phyloP scores from a whole-genome alignment of 2,329 filamentous ascomycete species.

The Aspergillus hortae region DNA sequence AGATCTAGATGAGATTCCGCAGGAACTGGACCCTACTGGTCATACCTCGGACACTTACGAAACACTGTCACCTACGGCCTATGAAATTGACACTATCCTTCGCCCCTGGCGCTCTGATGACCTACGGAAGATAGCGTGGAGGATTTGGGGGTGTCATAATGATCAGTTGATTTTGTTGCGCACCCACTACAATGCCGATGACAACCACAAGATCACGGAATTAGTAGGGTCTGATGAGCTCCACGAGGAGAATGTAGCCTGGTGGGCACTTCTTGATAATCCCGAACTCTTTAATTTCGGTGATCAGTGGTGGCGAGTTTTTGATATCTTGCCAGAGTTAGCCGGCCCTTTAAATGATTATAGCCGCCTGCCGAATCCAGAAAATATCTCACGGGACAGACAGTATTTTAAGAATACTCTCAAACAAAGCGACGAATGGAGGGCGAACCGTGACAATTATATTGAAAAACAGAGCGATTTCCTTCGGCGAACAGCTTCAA shows the following conservation, averaged over 20 bases:
- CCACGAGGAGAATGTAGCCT: neutral
- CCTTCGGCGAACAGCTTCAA: neutral
- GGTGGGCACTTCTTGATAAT: conserved; percentile 3
- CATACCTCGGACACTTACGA: neutral
- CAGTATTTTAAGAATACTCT: neutral
- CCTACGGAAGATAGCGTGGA: conserved; percentile 7
- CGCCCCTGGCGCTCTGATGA: conserved; percentile 5
- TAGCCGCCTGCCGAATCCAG: too few species aligned
- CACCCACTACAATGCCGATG: conserved; percentile 3
- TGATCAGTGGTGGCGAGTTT: conserved; percentile 3
- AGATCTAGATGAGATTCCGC: conserved; percentile 4
- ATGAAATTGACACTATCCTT: conserved; percentile 3
- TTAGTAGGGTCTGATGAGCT: neutral
- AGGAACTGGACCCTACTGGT: conserved; percentile 1
- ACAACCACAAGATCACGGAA: neutral
- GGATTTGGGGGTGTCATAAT: conserved; percentile 1
- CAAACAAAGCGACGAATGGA: neutral
- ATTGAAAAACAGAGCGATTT: neutral
- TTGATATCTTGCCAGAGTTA: neutral
- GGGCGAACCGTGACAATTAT: neutral
- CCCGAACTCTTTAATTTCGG: conserved; percentile 6
- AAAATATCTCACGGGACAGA: neutral
- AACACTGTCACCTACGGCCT: neutral
- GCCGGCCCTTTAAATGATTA: neutral
- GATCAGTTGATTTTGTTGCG: conserved; percentile 1